Conservation (phyloP, 768 basidiomycete genomes). For the Royoungia palumana region DNA sequence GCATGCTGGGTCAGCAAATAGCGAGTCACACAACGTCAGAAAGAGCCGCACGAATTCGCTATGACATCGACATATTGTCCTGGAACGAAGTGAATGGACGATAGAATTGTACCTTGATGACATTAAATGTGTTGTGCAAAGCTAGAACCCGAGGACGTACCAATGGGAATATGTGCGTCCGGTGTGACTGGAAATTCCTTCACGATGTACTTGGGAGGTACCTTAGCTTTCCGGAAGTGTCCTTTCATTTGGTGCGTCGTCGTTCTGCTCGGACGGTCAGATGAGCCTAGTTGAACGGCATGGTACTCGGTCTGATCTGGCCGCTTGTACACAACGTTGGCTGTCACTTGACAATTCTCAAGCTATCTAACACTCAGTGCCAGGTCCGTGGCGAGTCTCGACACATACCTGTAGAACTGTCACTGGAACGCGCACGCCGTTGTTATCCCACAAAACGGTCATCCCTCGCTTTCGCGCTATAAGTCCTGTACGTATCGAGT, state of each 20-base stretch:
- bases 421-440: slow-evolving; percentile 83
- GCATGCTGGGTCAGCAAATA: slow-evolving; percentile 8
- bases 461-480: slow-evolving; percentile 96
- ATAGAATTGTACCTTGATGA: slow-evolving; percentile 74
- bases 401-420: slow-evolving; percentile 85
- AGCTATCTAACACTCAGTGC: slow-evolving; percentile 43
- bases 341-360: slow-evolving; percentile 88
- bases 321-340: slow-evolving; percentile 63
- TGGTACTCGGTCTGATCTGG: slow-evolving; percentile 73
- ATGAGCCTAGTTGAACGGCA: slow-evolving; percentile 91
- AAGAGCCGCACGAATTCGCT: slow-evolving; percentile 71
- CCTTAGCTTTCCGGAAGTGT: slow-evolving; percentile 81
- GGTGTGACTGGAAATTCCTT: slow-evolving; percentile 86
- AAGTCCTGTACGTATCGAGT: slow-evolving; percentile 84
- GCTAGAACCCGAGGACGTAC: slow-evolving; percentile 41
- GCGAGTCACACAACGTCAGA: neutral
- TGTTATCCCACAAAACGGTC: slow-evolving; percentile 89
- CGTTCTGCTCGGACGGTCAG: slow-evolving; percentile 67
- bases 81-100: slow-evolving; percentile 93
- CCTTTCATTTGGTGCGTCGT: slow-evolving; percentile 80
- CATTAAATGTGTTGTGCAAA: neutral
- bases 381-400: slow-evolving; percentile 5
- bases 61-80: slow-evolving; percentile 94
- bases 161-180: slow-evolving; percentile 88
- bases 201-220: slow-evolving; percentile 78